These are phyloP conservation scores for Clarireedia homoeocarpa DNA, from an alignment of 2,329 filamentous ascomycete genomes.

Conservation along the genomic window DNA sequence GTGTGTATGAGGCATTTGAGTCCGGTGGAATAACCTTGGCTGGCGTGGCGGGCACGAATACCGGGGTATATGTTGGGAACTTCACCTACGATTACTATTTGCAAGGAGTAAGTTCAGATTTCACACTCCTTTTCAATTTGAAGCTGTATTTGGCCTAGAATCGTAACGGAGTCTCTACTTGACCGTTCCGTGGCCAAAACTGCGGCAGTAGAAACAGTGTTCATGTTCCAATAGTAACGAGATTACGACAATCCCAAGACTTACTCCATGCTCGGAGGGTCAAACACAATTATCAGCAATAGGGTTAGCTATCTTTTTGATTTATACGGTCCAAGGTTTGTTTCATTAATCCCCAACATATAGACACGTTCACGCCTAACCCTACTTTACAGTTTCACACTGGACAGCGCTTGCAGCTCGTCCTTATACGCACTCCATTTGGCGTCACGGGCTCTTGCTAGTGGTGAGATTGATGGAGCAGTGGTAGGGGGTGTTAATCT, in stretches of 20 bases:
- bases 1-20: constrained; percentile 2
- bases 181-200: no score
- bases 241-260: constrained; percentile 19
- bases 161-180: no score
- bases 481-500: constrained; percentile 20
- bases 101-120: no score
- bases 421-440: constrained; percentile 35
- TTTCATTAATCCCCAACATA: constrained; percentile 50
- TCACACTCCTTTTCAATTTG: no score
- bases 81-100: constrained; percentile 8
- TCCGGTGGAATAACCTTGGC: not conserved
- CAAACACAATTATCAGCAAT: constrained; percentile 18
- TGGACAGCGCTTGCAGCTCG: constrained; percentile 40
- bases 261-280: constrained; percentile 16
- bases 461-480: constrained; percentile 32
- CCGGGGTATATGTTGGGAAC: constrained; percentile 16
- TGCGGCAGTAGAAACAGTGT: no score
- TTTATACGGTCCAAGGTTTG: constrained; percentile 37
- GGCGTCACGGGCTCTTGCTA: constrained; percentile 34
- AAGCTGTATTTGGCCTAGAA: no score
- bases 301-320: constrained; percentile 12
- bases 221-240: not conserved
- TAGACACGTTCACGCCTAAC: constrained; percentile 26
- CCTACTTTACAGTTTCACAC: constrained; percentile 32
- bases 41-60: constrained; percentile 16